These are phyloP conservation scores for Sporothrix sp. DNA, from an alignment of 2,329 filamentous ascomycete species.

Conservation along the genomic window DNA sequence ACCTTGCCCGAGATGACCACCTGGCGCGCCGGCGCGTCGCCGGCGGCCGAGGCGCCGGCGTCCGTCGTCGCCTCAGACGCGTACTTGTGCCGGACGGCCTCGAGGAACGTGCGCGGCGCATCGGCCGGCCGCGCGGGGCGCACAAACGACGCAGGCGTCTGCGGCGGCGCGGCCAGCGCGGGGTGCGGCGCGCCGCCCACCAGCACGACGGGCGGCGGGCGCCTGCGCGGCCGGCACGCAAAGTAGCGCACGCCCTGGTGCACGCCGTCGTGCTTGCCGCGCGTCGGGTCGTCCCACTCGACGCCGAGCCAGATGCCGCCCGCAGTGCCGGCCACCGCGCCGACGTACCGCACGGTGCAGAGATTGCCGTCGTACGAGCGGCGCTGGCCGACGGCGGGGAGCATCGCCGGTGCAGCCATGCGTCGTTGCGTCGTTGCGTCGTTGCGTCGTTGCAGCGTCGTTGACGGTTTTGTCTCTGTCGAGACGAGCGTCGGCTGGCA, in stretches of 20 bases:
- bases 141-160: slow-evolving; percentile 68
- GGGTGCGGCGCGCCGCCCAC: background rate
- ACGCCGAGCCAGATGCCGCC: slow-evolving; percentile 85
- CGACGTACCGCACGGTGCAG: slow-evolving; percentile 80
- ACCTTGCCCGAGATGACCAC: slow-evolving; percentile 70
- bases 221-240: slow-evolving; percentile 49
- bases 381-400: slow-evolving; percentile 54
- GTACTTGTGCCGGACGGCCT: slow-evolving; percentile 78
- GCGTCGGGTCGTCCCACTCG: slow-evolving; percentile 83
- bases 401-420: too few relatives aligned
- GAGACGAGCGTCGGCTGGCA: too few relatives aligned
- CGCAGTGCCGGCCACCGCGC: slow-evolving; percentile 62
- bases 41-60: slow-evolving; percentile 18
- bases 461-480: background rate
- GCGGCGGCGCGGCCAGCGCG: background rate
- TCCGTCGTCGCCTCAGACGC: slow-evolving; percentile 42
- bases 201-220: background rate
- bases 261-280: slow-evolving; percentile 85
- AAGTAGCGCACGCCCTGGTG: slow-evolving; percentile 76
- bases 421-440: slow-evolving; percentile 30
- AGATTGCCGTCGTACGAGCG: slow-evolving; percentile 67
- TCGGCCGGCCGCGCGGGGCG: slow-evolving; percentile 66
- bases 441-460: background rate
- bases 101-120: slow-evolving; percentile 59
- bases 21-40: slow-evolving; percentile 22